Evolutionary conservation across 331 rosid species (phyloP), one percentile per base, ranked within the genome.

Genomic region (Spiraea crenata): DNA sequence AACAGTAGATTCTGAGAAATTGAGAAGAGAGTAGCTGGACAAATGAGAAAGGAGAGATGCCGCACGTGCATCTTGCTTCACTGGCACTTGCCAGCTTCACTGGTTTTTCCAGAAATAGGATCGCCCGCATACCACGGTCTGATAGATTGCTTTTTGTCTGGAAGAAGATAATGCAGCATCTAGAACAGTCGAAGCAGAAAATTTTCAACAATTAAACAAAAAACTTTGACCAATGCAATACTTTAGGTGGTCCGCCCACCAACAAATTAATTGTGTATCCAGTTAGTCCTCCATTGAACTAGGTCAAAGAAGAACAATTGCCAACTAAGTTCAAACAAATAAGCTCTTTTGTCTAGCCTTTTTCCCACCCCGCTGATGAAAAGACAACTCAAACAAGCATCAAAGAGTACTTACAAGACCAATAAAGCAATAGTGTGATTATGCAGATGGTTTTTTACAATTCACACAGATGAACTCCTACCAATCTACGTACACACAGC

Each of bases 31-130:
- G 14, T 31, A 25, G 57, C 57, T 47, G 70, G 57, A 31, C 55
- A 62, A 37, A 49, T 6, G 8, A 48, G 57, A 25, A 35, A 15
- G 9, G 39, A 48, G 12, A 41, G 17, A 52, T 5, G 0, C 66
- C 9, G 70, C 80, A 60, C 44, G 65, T 76, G 70, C 70, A 45
- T 12, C 31, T 64, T 64, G 40, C 65, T 75, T 38, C 44, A 38
- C 59, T 16, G 58, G 19, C 46, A 35, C n/a, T 4, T 44, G 72
- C 50, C 59, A 35, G 41, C 5, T 49, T 12, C 9, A 38, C 41
- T 49, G 37, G 9, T 6, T 65, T 65, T 39, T 20, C 6, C 6
- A 38, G 13, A 39, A 44, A 17, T 6, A 17, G 31, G 34, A 52
- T 17, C 12, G 12, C 10, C 57, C 5, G 16, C 16, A 45, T 5